Percentiles rank a stretch among this genome's conserved stretches.
Evolutionary conservation across 805 yeast species (phyloP).

Genomic region (Candida quercuum): DNA sequence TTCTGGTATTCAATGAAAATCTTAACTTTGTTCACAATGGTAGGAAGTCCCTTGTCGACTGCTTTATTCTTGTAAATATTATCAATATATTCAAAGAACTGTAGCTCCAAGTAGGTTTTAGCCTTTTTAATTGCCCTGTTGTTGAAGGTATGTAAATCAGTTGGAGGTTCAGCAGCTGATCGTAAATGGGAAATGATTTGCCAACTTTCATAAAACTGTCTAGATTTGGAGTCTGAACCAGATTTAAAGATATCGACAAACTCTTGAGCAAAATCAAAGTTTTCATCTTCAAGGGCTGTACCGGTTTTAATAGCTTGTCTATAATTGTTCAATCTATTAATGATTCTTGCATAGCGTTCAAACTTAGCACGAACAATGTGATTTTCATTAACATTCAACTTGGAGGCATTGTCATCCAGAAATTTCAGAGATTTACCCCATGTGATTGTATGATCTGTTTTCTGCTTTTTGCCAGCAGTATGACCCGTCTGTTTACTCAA

Average conservation of each 20-base stretch:
- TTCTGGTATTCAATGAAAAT: slow-evolving; percentile 48
- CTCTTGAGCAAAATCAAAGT: slow-evolving; percentile 54
- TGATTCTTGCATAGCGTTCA: slow-evolving; percentile 68
- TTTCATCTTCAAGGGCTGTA: slow-evolving; percentile 17
- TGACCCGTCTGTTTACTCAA: slow-evolving; percentile 24
- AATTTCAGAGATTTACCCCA: slow-evolving; percentile 29
- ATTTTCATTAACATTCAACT: slow-evolving; percentile 38
- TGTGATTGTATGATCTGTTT: slow-evolving; percentile 8
- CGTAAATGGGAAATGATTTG: slow-evolving; percentile 45
- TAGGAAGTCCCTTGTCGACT: slow-evolving; percentile 60
- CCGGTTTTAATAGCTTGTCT: slow-evolving; percentile 39
- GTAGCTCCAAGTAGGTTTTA: slow-evolving; percentile 60
- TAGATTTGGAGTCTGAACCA: slow-evolving; percentile 58
- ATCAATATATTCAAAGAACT: slow-evolving; percentile 72
- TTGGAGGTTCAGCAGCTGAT: slow-evolving; percentile 15
- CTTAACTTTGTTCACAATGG: slow-evolving; percentile 65
- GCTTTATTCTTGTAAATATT: slow-evolving; percentile 52
- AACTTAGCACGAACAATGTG: slow-evolving; percentile 46
- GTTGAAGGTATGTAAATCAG: slow-evolving; percentile 19
- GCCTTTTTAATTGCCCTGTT: slow-evolving; percentile 47
- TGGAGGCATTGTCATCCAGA: slow-evolving; percentile 27
- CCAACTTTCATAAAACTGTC: slow-evolving; percentile 74
- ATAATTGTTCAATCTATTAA: slow-evolving; percentile 65
- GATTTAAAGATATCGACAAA: slow-evolving; percentile 55
- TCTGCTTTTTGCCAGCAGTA: slow-evolving; percentile 11